phyloP scores from a whole-genome alignment of 371 early-diverging fungal genomes.

The Mortierella sp. region DNA sequence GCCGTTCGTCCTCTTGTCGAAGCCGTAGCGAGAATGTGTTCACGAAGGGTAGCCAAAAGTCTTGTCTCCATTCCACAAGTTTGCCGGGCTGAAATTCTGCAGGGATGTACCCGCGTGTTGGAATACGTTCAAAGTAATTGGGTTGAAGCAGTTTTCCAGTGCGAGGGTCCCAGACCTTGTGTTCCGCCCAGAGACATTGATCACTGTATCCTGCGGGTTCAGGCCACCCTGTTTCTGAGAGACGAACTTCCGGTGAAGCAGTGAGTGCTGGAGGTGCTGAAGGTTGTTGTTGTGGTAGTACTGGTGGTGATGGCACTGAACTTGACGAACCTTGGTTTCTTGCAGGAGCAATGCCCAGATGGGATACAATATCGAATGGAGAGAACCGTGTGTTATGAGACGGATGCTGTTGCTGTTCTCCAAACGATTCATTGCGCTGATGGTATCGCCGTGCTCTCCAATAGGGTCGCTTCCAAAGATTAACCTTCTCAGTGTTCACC shows the following conservation, averaged over 20 bases:
- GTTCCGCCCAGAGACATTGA: conserved; percentile 78
- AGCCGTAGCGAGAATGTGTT: conserved; percentile 70
- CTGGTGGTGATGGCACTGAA: neutral
- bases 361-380: conserved; percentile 74
- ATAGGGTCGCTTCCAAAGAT: conserved; percentile 57
- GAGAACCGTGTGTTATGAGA: conserved; percentile 9
- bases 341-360: conserved; percentile 56
- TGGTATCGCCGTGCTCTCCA: conserved; percentile 17
- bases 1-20: conserved; percentile 60
- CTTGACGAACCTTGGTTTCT: too few species aligned
- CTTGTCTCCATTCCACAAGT: conserved; percentile 68
- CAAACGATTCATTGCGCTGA: neutral
- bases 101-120: conserved; percentile 53
- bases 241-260: conserved; percentile 62
- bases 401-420: neutral
- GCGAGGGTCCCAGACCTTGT: conserved; percentile 76
- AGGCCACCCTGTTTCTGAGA: conserved; percentile 53
- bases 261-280: conserved; percentile 44
- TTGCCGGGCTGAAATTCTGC: conserved; percentile 52
- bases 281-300: neutral
- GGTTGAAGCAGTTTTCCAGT: conserved; percentile 51
- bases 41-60: conserved; percentile 81
- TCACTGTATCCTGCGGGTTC: conserved; percentile 45
- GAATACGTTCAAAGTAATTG: conserved; percentile 67
- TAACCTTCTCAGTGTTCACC: conserved; percentile 62